Evolutionary conservation across 2,329 filamentous ascomycete genomes (phyloP).

Genomic region (Colletotrichum noveboracense): DNA sequence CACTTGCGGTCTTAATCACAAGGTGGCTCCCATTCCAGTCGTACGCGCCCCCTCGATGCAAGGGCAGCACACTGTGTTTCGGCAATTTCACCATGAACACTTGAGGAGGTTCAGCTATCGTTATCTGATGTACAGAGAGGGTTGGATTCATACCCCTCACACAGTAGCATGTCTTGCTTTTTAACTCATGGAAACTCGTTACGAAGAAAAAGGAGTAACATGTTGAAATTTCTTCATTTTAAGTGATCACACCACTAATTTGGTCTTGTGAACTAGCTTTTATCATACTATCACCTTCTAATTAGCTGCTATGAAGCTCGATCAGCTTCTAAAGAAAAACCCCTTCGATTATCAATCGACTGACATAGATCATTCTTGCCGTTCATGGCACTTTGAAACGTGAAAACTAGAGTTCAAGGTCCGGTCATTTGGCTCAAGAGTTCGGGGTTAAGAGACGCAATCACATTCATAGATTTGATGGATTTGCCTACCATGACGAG

Average conservation of each 20-base stretch:
- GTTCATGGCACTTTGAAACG: no score
- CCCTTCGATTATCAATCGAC: neutral
- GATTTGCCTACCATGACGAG: neutral
- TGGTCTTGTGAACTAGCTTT: neutral
- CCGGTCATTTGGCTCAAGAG: neutral
- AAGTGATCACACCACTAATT: neutral
- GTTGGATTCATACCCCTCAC: no score
- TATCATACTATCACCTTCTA: neutral
- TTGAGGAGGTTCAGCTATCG: neutral
- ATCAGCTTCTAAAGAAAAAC: neutral
- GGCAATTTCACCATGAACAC: neutral
- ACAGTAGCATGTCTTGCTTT: neutral
- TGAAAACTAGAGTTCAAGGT: fast-evolving
- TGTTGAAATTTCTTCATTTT: neutral
- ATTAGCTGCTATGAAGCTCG: neutral
- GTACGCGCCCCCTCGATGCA: neutral
- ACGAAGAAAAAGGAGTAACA: neutral
- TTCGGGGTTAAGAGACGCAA: neutral
- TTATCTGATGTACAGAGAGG: neutral
- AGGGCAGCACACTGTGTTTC: neutral
- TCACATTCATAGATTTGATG: neutral
- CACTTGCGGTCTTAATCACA: neutral
- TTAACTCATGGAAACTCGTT: neutral
- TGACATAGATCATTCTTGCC: neutral
- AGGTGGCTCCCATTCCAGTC: no score